Evolutionary conservation across 768 basidiomycete species (phyloP).

Genomic region (Psilocybe sp.): DNA sequence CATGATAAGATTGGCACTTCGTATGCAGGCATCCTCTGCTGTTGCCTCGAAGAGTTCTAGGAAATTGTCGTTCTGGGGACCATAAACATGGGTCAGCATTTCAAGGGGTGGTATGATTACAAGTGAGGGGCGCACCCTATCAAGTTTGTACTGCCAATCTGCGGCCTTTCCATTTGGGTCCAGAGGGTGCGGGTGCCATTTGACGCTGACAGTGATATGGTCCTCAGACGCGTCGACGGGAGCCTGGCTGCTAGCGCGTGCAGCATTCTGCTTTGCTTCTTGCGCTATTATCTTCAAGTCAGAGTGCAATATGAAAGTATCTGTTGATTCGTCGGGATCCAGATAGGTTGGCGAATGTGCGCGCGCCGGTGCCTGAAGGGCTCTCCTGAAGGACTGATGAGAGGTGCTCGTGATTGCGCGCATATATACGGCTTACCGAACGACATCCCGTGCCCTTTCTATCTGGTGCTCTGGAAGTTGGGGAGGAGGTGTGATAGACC

Average conservation of each 20-base stretch:
- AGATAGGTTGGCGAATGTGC: constrained; percentile 44
- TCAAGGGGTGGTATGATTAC: neutral
- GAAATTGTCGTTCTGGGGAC: constrained; percentile 74
- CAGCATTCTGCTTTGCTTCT: constrained; percentile 24
- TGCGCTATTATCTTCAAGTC: constrained; percentile 60
- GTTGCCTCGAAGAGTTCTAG: constrained; percentile 60
- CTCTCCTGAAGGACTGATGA: constrained; percentile 34
- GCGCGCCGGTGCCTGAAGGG: constrained; percentile 39
- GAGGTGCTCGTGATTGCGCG: neutral
- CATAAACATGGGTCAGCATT: neutral
- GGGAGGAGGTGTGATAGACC: constrained; percentile 78
- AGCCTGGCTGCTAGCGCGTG: constrained; percentile 22
- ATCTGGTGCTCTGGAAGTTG: constrained; percentile 51
- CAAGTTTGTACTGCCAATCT: constrained; percentile 53
- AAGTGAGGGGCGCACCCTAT: constrained; percentile 41
- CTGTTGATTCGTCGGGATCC: constrained; percentile 41
- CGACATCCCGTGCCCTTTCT: constrained; percentile 53
- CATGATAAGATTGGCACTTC: constrained; percentile 52
- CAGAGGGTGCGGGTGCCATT: constrained; percentile 66
- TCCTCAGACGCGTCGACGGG: constrained; percentile 28
- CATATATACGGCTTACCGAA: constrained; percentile 43
- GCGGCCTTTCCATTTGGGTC: constrained; percentile 36
- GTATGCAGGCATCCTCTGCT: constrained; percentile 58
- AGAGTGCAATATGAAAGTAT: constrained; percentile 52
- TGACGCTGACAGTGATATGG: constrained; percentile 51